Percentiles rank a stretch among this genome's conserved stretches.
Conservation (phyloP, 192 early-diverging fungal species). For the Spinellus fusiger region DNA sequence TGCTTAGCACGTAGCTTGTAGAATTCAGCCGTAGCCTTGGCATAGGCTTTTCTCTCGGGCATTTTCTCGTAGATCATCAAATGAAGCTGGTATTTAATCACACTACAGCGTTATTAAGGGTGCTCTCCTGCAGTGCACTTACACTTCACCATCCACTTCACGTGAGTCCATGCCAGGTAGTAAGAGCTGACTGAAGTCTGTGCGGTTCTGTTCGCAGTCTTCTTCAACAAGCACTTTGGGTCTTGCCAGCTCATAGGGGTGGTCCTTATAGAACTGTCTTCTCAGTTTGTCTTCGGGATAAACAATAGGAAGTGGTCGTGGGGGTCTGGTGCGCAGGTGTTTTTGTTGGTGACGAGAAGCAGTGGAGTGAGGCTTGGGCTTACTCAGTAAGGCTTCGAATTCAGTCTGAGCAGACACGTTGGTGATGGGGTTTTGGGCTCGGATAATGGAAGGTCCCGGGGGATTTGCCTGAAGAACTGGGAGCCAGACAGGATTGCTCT, state of each 20-base stretch:
- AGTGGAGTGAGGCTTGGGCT: background rate
- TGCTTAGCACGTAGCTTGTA: conserved; percentile 73
- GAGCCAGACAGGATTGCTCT: conserved; percentile 48
- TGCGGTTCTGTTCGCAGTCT: conserved; percentile 41
- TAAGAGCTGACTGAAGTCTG: conserved; percentile 52
- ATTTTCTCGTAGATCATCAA: conserved; percentile 59
- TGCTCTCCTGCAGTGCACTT: conserved; percentile 27
- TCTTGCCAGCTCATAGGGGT: conserved; percentile 82
- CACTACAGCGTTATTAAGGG: conserved; percentile 39
- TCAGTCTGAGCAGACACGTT: conserved; percentile 13
- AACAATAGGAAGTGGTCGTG: conserved; percentile 63
- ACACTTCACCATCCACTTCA: conserved; percentile 82
- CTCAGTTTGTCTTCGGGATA: conserved; percentile 90
- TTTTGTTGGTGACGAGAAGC: conserved; percentile 39
- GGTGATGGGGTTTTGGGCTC: conserved; percentile 25
- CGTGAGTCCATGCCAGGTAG: conserved; percentile 38
- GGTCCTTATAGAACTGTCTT: conserved; percentile 81
- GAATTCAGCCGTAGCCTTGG: conserved; percentile 71
- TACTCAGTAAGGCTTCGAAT: background rate
- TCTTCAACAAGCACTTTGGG: conserved; percentile 69
- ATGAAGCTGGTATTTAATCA: conserved; percentile 80
- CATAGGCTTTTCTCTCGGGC: conserved; percentile 74
- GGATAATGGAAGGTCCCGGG: conserved; percentile 51
- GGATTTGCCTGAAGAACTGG: conserved; percentile 39
- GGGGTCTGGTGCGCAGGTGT: conserved; percentile 52